Percentiles rank a stretch among this genome's conserved stretches.
Conservation (phyloP, 495 filamentous ascomycete genomes). For the Poronia punctata region DNA sequence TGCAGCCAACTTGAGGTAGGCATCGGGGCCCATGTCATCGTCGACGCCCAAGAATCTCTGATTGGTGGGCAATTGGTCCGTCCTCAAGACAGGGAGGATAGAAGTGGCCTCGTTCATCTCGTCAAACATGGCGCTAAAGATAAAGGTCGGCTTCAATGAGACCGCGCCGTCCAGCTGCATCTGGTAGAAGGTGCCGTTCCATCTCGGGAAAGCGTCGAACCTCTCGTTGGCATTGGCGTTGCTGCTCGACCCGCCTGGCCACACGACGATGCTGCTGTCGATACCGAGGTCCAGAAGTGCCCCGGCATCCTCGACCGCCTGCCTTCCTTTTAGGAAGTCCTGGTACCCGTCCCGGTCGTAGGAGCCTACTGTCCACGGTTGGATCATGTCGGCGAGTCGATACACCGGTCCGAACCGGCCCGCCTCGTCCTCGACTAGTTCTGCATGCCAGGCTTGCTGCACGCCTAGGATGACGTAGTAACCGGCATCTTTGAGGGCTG, state of each 20-base stretch:
- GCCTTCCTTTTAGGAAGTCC: slow-evolving; percentile 13
- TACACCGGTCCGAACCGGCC: slow-evolving; percentile 21
- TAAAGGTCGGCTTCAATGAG: slow-evolving; percentile 24
- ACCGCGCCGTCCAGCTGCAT: slow-evolving; percentile 22
- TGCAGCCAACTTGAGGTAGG: slow-evolving; percentile 26
- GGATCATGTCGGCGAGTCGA: slow-evolving; percentile 23
- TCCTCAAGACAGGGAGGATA: slow-evolving; percentile 17
- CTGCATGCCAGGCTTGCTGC: slow-evolving; percentile 21
- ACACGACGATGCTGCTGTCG: slow-evolving; percentile 19
- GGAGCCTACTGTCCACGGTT: slow-evolving; percentile 26
- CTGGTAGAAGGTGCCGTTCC: slow-evolving; percentile 25
- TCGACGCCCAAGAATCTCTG: slow-evolving; percentile 26
- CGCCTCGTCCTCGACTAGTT: slow-evolving; percentile 15
- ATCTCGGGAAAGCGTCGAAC: slow-evolving; percentile 25
- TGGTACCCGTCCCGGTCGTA: slow-evolving; percentile 20
- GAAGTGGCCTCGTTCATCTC: slow-evolving; percentile 25
- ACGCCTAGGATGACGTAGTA: slow-evolving; percentile 24
- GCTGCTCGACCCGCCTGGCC: slow-evolving; percentile 22
- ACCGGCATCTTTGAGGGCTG: slow-evolving; percentile 21
- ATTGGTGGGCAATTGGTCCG: slow-evolving; percentile 19
- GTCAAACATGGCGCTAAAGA: slow-evolving; percentile 31
- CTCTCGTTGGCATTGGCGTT: slow-evolving; percentile 14
- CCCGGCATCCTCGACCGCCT: slow-evolving; percentile 17
- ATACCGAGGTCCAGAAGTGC: slow-evolving; percentile 20
- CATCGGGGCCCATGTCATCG: slow-evolving; percentile 20